Conservation (phyloP, 176 grass and related monocot genomes). For the Triticum turgidum region DNA sequence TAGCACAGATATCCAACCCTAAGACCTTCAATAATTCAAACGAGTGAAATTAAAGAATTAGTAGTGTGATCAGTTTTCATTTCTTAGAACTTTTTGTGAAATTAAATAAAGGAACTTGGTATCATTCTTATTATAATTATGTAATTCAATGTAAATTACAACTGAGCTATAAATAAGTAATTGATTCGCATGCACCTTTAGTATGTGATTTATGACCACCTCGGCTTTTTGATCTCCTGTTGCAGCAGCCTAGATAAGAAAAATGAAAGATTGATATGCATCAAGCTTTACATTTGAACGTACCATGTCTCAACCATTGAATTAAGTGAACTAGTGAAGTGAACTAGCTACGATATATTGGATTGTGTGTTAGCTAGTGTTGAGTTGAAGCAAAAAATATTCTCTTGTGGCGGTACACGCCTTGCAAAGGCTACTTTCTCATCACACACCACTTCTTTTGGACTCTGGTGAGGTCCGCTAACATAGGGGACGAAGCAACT, state of each 20-base stretch:
- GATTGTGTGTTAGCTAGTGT: too few species aligned
- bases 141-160: neutral
- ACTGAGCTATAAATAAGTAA: neutral
- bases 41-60: neutral
- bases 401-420: too few species aligned
- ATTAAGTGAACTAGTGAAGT: neutral
- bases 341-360: neutral
- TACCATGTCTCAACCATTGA: neutral
- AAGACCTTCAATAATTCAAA: constrained; percentile 46
- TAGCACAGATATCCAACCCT: constrained; percentile 76
- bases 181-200: constrained; percentile 44
- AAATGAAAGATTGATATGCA: neutral
- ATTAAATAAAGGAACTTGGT: neutral
- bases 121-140: neutral
- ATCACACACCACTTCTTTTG: too few species aligned
- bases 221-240: constrained; percentile 67
- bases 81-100: neutral
- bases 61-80: neutral
- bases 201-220: constrained; percentile 74
- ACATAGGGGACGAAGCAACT: too few species aligned
- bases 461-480: too few species aligned
- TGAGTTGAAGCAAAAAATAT: too few species aligned
- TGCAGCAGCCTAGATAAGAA: constrained; percentile 51
- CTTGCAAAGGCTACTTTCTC: too few species aligned
- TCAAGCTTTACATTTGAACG: neutral